Conservation (phyloP, 805 yeast genomes). For the Wickerhamomyces sydowiorum region DNA sequence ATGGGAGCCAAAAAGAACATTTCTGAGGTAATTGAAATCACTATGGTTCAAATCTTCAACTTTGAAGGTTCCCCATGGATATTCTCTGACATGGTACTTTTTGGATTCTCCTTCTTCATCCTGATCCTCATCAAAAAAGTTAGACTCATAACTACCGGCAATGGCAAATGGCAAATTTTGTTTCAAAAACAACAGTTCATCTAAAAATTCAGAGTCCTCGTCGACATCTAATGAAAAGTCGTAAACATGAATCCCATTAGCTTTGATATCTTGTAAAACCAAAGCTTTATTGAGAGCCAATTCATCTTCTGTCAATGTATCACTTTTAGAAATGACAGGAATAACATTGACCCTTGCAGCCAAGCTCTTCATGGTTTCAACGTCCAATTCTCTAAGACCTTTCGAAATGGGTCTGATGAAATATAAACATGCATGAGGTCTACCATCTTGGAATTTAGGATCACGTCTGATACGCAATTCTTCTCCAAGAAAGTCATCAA, state of each 20-base stretch:
- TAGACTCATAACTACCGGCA: conserved; percentile 47
- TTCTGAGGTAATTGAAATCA: conserved; percentile 67
- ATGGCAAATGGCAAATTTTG: conserved; percentile 58
- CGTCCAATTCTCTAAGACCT: conserved; percentile 67
- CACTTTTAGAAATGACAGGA: conserved; percentile 80
- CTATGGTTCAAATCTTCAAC: conserved; percentile 53
- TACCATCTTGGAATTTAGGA: conserved; percentile 62
- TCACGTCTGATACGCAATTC: conserved; percentile 71
- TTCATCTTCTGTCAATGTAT: conserved; percentile 67
- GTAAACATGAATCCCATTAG: conserved; percentile 58
- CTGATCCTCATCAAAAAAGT: conserved; percentile 20
- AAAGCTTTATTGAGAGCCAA: conserved; percentile 44
- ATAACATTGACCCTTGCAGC: conserved; percentile 74
- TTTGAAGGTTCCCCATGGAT: conserved; percentile 64
- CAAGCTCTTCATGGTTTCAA: conserved; percentile 61
- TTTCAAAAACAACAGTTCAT: conserved; percentile 32
- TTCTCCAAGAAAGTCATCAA: conserved; percentile 65
- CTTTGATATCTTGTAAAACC: conserved; percentile 50
- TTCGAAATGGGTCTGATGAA: conserved; percentile 67
- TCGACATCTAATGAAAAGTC: conserved; percentile 67
- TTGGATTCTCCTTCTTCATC: background rate
- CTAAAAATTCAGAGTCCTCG: conserved; percentile 32
- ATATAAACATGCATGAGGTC: conserved; percentile 76
- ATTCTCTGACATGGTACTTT: conserved; percentile 45
- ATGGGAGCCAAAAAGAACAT: conserved; percentile 70